Base-by-base conservation (phyloP, 805 yeast genomes). In the Zygosaccharomyces pseudorouxii region DNA sequence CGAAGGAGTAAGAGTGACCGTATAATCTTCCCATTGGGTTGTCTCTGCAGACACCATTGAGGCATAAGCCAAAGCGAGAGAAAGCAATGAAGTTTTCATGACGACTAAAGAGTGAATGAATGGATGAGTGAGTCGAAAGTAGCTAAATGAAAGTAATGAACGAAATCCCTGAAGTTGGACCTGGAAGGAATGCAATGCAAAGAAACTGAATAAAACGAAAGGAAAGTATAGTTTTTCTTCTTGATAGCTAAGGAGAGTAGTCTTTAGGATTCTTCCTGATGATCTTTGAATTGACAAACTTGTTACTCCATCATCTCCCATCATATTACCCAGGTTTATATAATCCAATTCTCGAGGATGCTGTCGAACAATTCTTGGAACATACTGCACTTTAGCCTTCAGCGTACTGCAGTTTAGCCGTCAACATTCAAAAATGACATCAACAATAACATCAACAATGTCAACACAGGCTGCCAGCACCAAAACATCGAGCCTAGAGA, bases 21-120 rank as follows among this genome's bases (percentile, higher is more conserved):
- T 53, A 38, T 54, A 52, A 29, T 58, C 58, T n/a, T 52, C 54
- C 12, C 55, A 54, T 19, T 39, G 47, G n/a, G 59, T 53, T 10
- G 56, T 48, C 22, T 54, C 46, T 9, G 56, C 57, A 20, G 52
- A 37, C 20, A 51, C 56, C 11, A 46, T 46, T 12, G 57, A 46
- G 10, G 54, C 52, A n/a, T 37, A 45, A 14, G 33, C 16, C 39
- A 45, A 10, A 38, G 20, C 35, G 3, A 27, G 28, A 28, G 36
- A 7, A 18, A 29, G 25, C 25, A 41, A 11, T 23, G 44, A 41
- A 23, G 16, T 29, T 27, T 41, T 41, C 44, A 41, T 41, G 18
- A 29, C 19, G 19, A 29, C 9, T 31, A 28, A 41, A 5, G 5
- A 18, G 14, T 19, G 37, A 29, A 25, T 30, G 23, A 39, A 18